phyloP scores from a whole-genome alignment of 129 eudicot genomes.

The Erigeron canadensis region DNA sequence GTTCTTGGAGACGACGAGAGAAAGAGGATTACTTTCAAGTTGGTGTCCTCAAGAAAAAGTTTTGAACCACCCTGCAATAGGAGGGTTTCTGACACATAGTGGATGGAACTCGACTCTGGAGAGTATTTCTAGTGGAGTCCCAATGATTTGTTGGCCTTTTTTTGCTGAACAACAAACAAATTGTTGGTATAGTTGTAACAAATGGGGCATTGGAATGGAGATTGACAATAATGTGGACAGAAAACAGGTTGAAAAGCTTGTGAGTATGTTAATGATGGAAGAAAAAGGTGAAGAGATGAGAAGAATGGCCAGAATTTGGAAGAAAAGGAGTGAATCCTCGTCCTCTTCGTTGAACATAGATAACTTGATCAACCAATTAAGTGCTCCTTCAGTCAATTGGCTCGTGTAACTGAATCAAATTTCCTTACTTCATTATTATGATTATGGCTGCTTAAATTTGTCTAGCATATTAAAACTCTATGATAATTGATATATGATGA shows the following conservation, averaged over 20 bases:
- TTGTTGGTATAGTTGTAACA: constrained; percentile 14
- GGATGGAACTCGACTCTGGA: constrained; percentile 19
- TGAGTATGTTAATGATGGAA: constrained; percentile 23
- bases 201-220: constrained; percentile 32
- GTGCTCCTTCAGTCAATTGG: not conserved
- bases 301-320: constrained; percentile 22
- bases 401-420: too few relatives aligned
- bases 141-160: constrained; percentile 32
- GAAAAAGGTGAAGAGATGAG: constrained; percentile 31
- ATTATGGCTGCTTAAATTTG: not conserved
- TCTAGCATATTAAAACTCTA: not conserved
- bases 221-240: constrained; percentile 17
- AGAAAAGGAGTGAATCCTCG: constrained; percentile 10
- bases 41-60: constrained; percentile 34
- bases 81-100: constrained; percentile 27
- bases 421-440: not conserved
- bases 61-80: constrained; percentile 23
- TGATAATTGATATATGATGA: not conserved
- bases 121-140: constrained; percentile 17
- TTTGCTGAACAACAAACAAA: constrained; percentile 27
- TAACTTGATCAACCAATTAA: constrained; percentile 24
- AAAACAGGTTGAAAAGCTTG: constrained; percentile 26
- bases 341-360: constrained; percentile 37
- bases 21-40: constrained; percentile 10
- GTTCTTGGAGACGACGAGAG: not conserved